Base-by-base conservation (phyloP, 768 basidiomycete species). In the Kwoniella sp. region DNA sequence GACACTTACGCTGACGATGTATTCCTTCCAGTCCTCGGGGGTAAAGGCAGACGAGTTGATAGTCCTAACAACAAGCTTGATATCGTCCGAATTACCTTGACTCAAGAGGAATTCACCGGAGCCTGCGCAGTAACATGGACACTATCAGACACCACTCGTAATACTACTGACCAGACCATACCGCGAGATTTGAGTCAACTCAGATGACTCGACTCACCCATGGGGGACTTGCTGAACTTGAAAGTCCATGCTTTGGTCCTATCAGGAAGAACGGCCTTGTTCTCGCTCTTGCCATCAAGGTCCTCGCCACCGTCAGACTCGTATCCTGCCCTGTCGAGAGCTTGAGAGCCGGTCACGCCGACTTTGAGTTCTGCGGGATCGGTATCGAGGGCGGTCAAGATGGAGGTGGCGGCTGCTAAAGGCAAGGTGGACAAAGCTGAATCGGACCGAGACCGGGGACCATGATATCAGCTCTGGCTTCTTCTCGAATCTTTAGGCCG, bases 1-100 rank as follows among this genome's bases (percentile, higher is more conserved):
- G 33, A 9, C 22, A 69, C 72, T 69, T 44, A 77, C 80, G 22
- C 72, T 69, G 36, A 77, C 76, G 44, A 74, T 74, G 55, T 73
- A 79, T 52, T 81, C 80, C 2, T 73, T 67, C 79, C 79, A 81
- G 56, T 81, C 80, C 4, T 54, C 54, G 9, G 61, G n/a, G 7
- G 77, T 68, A 66, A 81, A 81, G 0, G 78, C 74, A 9, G 73
- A 62, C 10, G 73, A 73, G 63, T 79, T 77, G 68, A 81, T 75
- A 2, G 76, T 79, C 46, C 80, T 62, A 17, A 81, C 78, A 46
- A 81, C 78, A 22, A 80, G 57, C 27, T 70, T 61, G 55, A 76
- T 71, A 21, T 77, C 68, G 22, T 78, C 70, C 2, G 71, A 66
- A 10, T 72, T 72, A 46, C 78, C 65, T 33, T 73, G 68, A 46